Evolutionary conservation across 305 asterid genomes (phyloP).

Genomic region (Striga hermonthica): DNA sequence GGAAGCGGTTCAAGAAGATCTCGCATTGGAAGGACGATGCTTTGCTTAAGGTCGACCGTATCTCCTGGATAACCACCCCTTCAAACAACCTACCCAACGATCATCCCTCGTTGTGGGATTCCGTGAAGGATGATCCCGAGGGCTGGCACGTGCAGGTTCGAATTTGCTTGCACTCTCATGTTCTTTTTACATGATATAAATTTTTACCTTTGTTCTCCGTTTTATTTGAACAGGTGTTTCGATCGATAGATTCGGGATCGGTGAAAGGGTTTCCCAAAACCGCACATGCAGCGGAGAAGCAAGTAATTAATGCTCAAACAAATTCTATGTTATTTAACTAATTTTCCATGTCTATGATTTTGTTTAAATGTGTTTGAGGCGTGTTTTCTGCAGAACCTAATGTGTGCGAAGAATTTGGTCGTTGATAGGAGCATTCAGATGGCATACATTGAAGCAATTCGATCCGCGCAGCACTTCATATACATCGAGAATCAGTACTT

Average conservation of each 20-base stretch:
- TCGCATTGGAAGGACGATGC: slow-evolving; percentile 87
- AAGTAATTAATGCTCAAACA: slow-evolving; percentile 49
- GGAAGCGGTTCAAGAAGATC: slow-evolving; percentile 57
- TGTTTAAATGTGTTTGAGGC: neutral
- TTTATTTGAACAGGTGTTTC: slow-evolving; percentile 89
- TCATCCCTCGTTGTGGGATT: slow-evolving; percentile 60
- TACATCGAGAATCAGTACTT: slow-evolving; percentile 95
- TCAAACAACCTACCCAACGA: slow-evolving; percentile 52
- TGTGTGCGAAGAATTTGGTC: slow-evolving; percentile 75
- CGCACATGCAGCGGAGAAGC: slow-evolving; percentile 48
- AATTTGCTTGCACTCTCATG: neutral
- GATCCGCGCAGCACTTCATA: slow-evolving; percentile 87
- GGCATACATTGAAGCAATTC: slow-evolving; percentile 86
- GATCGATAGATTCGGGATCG: slow-evolving; percentile 95
- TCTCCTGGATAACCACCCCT: slow-evolving; percentile 81
- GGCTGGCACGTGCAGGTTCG: slow-evolving; percentile 93
- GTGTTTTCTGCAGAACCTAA: slow-evolving; percentile 62
- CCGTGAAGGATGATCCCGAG: slow-evolving; percentile 66
- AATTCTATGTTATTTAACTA: neutral
- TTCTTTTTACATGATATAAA: neutral
- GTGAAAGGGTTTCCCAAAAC: slow-evolving; percentile 82
- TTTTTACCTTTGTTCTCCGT: neutral
- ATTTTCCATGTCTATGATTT: slow-evolving; percentile 3
- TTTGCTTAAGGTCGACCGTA: slow-evolving; percentile 66
- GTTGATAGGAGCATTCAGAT: slow-evolving; percentile 86